Evolutionary conservation across 2,329 filamentous ascomycete species (phyloP).

Genomic region (Xylaria polymorpha): DNA sequence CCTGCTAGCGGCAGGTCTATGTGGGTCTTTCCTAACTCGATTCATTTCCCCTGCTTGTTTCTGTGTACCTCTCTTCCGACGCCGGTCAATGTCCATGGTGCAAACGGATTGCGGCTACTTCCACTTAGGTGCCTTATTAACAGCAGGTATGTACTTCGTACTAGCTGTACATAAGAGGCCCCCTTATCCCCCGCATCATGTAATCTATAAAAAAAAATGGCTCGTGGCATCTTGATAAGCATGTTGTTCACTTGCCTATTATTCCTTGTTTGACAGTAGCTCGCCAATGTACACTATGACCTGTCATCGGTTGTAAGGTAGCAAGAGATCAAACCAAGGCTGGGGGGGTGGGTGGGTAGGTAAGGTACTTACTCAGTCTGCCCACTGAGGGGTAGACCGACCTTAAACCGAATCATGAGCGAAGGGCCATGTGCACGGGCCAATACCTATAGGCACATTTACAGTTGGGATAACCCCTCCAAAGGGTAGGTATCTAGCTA

Average conservation of each 20-base stretch:
- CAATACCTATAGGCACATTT: constrained; percentile 18
- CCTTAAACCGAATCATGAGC: constrained; percentile 1
- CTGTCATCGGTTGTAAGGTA: no score
- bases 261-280: no score
- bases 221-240: no score
- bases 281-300: no score
- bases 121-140: not conserved
- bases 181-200: no score
- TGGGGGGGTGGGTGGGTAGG: no score
- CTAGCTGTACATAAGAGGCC: no score
- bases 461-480: not conserved
- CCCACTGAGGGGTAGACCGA: constrained; percentile 9
- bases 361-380: no score
- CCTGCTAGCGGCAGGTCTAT: constrained; percentile 40
- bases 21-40: constrained; percentile 26
- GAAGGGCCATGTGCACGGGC: constrained; percentile 32
- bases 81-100: not conserved
- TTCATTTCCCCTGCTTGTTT: constrained; percentile 12
- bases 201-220: no score
- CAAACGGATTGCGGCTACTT: not conserved
- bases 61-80: not conserved
- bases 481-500: not conserved
- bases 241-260: no score
- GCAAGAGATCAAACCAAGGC: no score
- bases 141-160: no score